These are phyloP conservation scores for Aspergillus nomiae DNA, from an alignment of 2,329 filamentous ascomycete species.

Conservation along the genomic window DNA sequence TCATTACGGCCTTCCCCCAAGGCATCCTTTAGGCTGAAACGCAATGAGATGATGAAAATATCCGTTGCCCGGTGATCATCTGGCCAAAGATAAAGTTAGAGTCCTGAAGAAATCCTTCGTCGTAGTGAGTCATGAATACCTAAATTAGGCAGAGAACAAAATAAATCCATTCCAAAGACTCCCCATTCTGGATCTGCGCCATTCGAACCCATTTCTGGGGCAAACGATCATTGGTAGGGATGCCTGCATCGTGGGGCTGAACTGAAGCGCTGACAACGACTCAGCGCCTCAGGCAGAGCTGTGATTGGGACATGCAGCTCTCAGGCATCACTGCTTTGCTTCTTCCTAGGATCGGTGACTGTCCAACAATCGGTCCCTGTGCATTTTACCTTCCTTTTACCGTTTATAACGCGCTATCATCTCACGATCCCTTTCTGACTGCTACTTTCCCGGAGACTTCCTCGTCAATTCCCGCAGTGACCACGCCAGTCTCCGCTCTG, in stretches of 20 bases:
- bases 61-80: background rate
- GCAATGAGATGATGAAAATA: background rate
- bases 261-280: background rate
- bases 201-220: background rate
- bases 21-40: background rate
- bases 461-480: background rate
- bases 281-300: background rate
- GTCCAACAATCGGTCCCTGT: background rate
- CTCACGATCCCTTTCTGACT: background rate
- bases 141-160: background rate
- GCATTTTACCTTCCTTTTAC: background rate
- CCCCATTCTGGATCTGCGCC: background rate
- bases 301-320: constrained; percentile 1
- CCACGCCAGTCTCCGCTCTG: background rate
- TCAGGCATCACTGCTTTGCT: constrained; percentile 1
- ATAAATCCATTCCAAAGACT: background rate
- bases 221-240: background rate
- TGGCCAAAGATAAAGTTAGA: background rate
- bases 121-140: background rate
- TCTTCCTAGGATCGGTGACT: background rate
- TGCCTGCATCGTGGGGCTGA: constrained; percentile 1
- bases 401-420: background rate
- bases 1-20: background rate
- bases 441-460: background rate
- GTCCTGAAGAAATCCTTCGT: background rate